Evolutionary conservation across 495 filamentous ascomycete species (phyloP).

Genomic region (Platismatia glauca): DNA sequence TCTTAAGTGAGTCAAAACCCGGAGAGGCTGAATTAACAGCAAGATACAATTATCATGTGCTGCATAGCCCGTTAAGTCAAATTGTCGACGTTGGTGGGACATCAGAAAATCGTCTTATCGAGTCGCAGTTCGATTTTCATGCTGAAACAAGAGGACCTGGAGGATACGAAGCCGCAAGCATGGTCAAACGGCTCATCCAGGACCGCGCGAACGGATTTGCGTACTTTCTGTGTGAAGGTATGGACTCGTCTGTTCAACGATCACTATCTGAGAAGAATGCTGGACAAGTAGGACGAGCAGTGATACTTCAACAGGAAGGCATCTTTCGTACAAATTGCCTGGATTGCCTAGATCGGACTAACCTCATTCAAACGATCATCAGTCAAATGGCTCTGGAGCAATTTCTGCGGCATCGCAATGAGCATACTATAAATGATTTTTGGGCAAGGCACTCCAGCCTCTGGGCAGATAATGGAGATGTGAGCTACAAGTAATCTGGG

Average conservation of each 20-base stretch:
- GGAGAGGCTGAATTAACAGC: conserved; percentile 73
- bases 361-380: conserved; percentile 91
- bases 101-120: conserved; percentile 61
- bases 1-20: conserved; percentile 77
- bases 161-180: conserved; percentile 79
- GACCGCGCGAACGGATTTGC: conserved; percentile 76
- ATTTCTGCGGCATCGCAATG: conserved; percentile 61
- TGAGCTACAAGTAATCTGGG: conserved; percentile 13
- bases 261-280: conserved; percentile 23
- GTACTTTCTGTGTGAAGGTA: conserved; percentile 76
- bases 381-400: conserved; percentile 81
- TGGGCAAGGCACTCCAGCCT: conserved; percentile 83
- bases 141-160: conserved; percentile 80
- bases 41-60: conserved; percentile 68
- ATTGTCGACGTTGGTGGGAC: conserved; percentile 31
- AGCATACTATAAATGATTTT: conserved; percentile 63
- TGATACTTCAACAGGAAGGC: conserved; percentile 83
- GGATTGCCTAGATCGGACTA: conserved; percentile 92
- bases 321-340: conserved; percentile 94
- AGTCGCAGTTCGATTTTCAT: conserved; percentile 90
- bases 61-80: conserved; percentile 55
- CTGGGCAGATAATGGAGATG: conserved; percentile 98
- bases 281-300: conserved; percentile 44
- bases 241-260: conserved; percentile 34
- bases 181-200: conserved; percentile 65